These are phyloP conservation scores for Globisporangium cylindrosporum DNA, from an alignment of 352 stramenopile species.

Conservation along the genomic window DNA sequence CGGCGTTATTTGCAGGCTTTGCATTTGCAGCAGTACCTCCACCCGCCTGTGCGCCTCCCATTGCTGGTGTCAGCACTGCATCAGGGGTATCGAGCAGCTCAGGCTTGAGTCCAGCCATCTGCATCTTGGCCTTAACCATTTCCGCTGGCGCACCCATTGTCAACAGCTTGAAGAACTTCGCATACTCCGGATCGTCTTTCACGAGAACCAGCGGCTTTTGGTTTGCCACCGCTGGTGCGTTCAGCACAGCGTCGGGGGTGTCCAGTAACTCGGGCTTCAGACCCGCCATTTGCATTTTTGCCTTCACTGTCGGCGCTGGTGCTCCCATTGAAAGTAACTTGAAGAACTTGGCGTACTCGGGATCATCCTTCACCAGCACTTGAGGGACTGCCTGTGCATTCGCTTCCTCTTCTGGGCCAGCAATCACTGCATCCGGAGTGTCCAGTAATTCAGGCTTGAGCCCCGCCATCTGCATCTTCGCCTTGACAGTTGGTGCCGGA, in stretches of 20 bases:
- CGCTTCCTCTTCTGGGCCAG: conserved; percentile 11
- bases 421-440: conserved; percentile 41
- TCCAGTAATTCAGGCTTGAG: conserved; percentile 66
- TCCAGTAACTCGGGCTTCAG: conserved; percentile 67
- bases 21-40: conserved; percentile 3
- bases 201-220: conserved; percentile 18
- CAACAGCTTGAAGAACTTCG: conserved; percentile 77
- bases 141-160: conserved; percentile 53
- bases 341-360: conserved; percentile 68
- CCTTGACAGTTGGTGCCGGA: conserved; percentile 48
- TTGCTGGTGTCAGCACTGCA: conserved; percentile 11
- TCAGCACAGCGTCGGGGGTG: conserved; percentile 43
- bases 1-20: conserved; percentile 16
- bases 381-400: background rate
- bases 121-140: conserved; percentile 63
- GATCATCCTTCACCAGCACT: conserved; percentile 49
- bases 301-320: conserved; percentile 47
- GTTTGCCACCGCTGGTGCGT: conserved; percentile 11
- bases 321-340: conserved; percentile 62
- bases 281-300: conserved; percentile 54
- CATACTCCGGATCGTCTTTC: conserved; percentile 63
- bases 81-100: conserved; percentile 39
- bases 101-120: conserved; percentile 52
- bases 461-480: conserved; percentile 54
- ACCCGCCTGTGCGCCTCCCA: conserved; percentile 16